Conservation (phyloP, 1,284 basidiomycete genomes). For the Cutaneotrichosporon arboriforme region DNA sequence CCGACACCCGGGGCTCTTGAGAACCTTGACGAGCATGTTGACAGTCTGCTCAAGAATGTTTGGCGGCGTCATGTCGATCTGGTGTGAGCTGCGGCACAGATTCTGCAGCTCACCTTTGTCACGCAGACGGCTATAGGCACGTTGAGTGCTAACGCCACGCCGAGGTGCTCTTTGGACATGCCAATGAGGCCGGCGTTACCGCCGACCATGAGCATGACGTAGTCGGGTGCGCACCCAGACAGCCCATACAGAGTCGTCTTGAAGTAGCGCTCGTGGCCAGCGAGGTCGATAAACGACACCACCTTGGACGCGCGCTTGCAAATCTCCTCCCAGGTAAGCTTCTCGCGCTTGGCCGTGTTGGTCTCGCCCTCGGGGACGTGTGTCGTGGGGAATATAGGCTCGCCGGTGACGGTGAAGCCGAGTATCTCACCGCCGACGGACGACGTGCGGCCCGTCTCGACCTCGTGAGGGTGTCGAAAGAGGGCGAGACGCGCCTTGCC, state of each 20-base stretch:
- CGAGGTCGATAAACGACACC: slow-evolving; percentile 88
- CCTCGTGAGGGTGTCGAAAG: slow-evolving; percentile 95
- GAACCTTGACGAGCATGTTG: slow-evolving; percentile 86
- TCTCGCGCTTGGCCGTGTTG: slow-evolving; percentile 67
- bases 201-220: slow-evolving; percentile 92
- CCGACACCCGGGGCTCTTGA: slow-evolving; percentile 90
- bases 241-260: slow-evolving; percentile 92
- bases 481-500: slow-evolving; percentile 86
- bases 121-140: slow-evolving; percentile 92
- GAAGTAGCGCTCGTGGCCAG: slow-evolving; percentile 73
- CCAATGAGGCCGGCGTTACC: slow-evolving; percentile 91
- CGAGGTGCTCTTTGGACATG: slow-evolving; percentile 96
- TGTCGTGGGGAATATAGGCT: slow-evolving; percentile 64
- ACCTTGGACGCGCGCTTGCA: slow-evolving; percentile 85
- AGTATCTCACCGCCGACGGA: slow-evolving; percentile 96
- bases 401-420: slow-evolving; percentile 69
- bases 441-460: slow-evolving; percentile 90
- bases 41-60: slow-evolving; percentile 85
- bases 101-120: slow-evolving; percentile 66
- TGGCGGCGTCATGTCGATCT: slow-evolving; percentile 96
- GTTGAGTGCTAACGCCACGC: slow-evolving; percentile 86
- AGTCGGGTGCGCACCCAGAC: slow-evolving; percentile 89
- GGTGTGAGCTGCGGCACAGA: slow-evolving; percentile 7
- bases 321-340: slow-evolving; percentile 94
- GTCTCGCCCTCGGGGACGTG: slow-evolving; percentile 60